A percentile compares a stretch with the other conserved stretches of the same genome.
Evolutionary conservation across 1,284 basidiomycete genomes (phyloP).

Genomic region (Papiliotrema flavescens): DNA sequence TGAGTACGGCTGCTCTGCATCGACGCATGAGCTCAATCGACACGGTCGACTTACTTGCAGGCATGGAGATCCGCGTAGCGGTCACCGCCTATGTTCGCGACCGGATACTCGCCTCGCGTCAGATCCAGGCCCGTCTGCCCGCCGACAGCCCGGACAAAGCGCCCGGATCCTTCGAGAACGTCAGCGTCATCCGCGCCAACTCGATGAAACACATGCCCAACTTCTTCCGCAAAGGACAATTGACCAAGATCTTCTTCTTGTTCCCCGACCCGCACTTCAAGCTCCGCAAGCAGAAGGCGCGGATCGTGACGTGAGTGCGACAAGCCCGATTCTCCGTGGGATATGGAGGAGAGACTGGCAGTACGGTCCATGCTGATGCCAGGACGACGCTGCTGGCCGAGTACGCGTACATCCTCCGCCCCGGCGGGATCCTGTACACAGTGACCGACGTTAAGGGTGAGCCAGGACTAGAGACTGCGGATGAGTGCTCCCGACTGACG

Average conservation of each 20-base stretch:
- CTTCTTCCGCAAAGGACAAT: slow-evolving; percentile 86
- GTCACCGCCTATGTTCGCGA: slow-evolving; percentile 96
- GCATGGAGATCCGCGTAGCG: slow-evolving; percentile 95
- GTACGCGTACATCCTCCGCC: slow-evolving; percentile 88
- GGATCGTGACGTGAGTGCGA: slow-evolving; percentile 78
- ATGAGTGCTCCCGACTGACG: background rate
- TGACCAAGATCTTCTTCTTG: slow-evolving; percentile 87
- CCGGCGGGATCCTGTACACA: slow-evolving; percentile 92
- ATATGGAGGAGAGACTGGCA: no score
- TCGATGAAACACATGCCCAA: slow-evolving; percentile 99
- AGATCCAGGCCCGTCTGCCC: slow-evolving; percentile 52
- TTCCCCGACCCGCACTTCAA: slow-evolving; percentile 99
- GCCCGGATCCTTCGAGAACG: slow-evolving; percentile 75
- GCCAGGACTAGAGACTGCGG: slow-evolving; percentile 8
- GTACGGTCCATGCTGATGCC: slow-evolving; percentile 1
- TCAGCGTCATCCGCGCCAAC: slow-evolving; percentile 92
- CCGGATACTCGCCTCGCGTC: slow-evolving; percentile 81
- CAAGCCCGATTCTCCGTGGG: background rate
- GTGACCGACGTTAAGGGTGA: slow-evolving; percentile 84
- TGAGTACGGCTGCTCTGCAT: no score
- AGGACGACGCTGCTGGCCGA: slow-evolving; percentile 78
- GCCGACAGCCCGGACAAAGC: slow-evolving; percentile 10
- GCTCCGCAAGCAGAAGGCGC: slow-evolving; percentile 92
- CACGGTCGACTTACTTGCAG: slow-evolving; percentile 55
- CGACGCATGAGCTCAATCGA: no score